A percentile compares a stretch with the other conserved stretches of the same genome.
Conservation (phyloP, 2,329 filamentous ascomycete species). For the Monosporascus sp. region DNA sequence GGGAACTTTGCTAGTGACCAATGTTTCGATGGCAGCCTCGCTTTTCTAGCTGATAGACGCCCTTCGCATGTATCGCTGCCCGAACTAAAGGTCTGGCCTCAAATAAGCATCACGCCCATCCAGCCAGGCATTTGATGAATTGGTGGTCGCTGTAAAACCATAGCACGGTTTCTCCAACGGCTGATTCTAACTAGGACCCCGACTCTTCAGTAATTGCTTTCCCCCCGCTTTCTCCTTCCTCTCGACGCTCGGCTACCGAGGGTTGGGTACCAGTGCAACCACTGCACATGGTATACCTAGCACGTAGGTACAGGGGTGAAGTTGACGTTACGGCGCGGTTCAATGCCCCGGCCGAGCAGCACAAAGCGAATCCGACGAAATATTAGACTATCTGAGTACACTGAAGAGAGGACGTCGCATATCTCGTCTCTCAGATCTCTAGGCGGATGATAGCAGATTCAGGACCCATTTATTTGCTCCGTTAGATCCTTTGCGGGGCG, state of each 20-base stretch:
- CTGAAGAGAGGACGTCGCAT: not conserved
- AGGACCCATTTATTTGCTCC: too few relatives aligned
- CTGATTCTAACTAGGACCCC: too few relatives aligned
- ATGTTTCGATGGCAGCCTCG: not conserved
- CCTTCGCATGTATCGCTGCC: not conserved
- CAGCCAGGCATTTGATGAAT: not conserved
- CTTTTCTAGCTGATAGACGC: not conserved
- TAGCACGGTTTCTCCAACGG: too few relatives aligned
- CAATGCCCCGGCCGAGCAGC: not conserved
- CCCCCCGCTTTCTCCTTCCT: not conserved
- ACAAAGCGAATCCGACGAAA: not conserved
- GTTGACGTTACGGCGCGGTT: not conserved
- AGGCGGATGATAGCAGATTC: not conserved
- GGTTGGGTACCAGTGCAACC: not conserved
- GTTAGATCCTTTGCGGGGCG: too few relatives aligned
- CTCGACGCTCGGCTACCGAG: not conserved
- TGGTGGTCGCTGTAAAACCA: not conserved
- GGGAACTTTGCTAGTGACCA: not conserved
- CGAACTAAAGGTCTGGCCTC: not conserved
- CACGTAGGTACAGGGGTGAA: not conserved
- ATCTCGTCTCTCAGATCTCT: not conserved
- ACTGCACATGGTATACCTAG: not conserved
- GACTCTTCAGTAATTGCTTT: too few relatives aligned
- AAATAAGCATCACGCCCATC: not conserved
- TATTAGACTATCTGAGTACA: not conserved